Evolutionary conservation across 257 asterid species (phyloP).

Genomic region (Echites panduratus): DNA sequence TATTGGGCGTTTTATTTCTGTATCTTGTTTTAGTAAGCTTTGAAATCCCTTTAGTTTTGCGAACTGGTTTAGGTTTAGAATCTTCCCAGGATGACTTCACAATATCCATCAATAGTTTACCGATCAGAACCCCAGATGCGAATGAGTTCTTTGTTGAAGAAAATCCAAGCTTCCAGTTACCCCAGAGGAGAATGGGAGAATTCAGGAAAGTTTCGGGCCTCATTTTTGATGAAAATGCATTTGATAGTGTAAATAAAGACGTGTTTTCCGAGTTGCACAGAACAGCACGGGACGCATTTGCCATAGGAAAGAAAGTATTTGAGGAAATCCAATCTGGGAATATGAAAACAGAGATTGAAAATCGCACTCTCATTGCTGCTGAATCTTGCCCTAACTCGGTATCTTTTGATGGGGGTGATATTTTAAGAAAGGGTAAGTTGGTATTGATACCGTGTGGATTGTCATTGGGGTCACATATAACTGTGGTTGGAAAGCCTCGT

Average conservation of each 20-base stretch:
- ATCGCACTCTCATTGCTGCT: constrained; percentile 16
- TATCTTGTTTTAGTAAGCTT: constrained; percentile 59
- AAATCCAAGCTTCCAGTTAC: constrained; percentile 20
- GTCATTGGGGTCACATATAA: constrained; percentile 83
- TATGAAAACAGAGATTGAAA: constrained; percentile 32
- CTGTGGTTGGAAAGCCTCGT: constrained; percentile 69
- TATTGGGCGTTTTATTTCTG: constrained; percentile 57
- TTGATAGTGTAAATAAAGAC: constrained; percentile 46
- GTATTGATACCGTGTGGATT: constrained; percentile 85
- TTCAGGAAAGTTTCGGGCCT: constrained; percentile 59
- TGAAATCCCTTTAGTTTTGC: constrained; percentile 76
- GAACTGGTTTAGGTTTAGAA: constrained; percentile 57
- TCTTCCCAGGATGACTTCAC: constrained; percentile 43
- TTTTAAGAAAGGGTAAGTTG: constrained; percentile 39
- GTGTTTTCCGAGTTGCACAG: constrained; percentile 63
- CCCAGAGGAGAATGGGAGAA: constrained; percentile 42
- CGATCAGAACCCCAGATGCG: constrained; percentile 29
- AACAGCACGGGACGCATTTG: constrained; percentile 74
- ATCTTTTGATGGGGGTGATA: constrained; percentile 39
- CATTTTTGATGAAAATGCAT: constrained; percentile 47
- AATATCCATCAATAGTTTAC: constrained; percentile 31
- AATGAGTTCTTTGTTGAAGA: constrained; percentile 35
- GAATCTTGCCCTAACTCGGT: constrained; percentile 68
- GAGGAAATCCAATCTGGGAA: constrained; percentile 64
- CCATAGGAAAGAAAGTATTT: constrained; percentile 50